Evolutionary conservation across 1,139 yeast genomes (phyloP).

Genomic region (Taiozyma sp.): DNA sequence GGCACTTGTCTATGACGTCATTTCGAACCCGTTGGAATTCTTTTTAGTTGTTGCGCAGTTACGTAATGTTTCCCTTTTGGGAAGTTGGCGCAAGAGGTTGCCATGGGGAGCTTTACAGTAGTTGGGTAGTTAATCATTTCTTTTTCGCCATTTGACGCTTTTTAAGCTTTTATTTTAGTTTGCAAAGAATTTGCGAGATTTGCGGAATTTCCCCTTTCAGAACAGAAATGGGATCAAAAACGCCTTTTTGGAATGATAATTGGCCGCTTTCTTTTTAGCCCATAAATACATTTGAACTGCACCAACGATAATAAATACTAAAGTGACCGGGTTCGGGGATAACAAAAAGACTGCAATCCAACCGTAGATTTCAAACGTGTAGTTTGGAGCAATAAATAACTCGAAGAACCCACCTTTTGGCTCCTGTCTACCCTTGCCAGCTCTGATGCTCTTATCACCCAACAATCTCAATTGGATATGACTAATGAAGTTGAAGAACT

Average conservation of each 20-base stretch:
- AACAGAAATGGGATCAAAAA: slow-evolving; percentile 34
- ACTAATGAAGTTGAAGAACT: slow-evolving; percentile 63
- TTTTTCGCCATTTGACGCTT: not conserved
- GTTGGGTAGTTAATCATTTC: not conserved
- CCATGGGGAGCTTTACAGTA: not conserved
- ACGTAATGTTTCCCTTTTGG: not conserved
- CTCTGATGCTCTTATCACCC: slow-evolving; percentile 30
- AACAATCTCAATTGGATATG: slow-evolving; percentile 43
- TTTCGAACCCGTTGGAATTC: not conserved
- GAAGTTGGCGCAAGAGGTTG: too few relatives aligned
- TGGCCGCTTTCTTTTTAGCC: slow-evolving; percentile 57
- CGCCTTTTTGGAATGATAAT: slow-evolving; percentile 35
- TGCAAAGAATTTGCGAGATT: not conserved
- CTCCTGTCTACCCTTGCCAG: slow-evolving; percentile 32
- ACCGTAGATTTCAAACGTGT: slow-evolving; percentile 74
- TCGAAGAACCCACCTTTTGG: slow-evolving; percentile 41
- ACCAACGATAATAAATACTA: slow-evolving; percentile 65
- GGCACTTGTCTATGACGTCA: not conserved
- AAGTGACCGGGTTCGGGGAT: slow-evolving; percentile 73
- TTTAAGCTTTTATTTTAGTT: not conserved
- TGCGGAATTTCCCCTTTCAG: slow-evolving; percentile 8
- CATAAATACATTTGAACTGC: slow-evolving; percentile 68
- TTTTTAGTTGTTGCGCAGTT: not conserved
- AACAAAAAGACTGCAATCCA: slow-evolving; percentile 70
- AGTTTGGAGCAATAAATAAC: slow-evolving; percentile 59